phyloP scores from a whole-genome alignment of 108 stramenopile species.

The Skeletonema costatum region DNA sequence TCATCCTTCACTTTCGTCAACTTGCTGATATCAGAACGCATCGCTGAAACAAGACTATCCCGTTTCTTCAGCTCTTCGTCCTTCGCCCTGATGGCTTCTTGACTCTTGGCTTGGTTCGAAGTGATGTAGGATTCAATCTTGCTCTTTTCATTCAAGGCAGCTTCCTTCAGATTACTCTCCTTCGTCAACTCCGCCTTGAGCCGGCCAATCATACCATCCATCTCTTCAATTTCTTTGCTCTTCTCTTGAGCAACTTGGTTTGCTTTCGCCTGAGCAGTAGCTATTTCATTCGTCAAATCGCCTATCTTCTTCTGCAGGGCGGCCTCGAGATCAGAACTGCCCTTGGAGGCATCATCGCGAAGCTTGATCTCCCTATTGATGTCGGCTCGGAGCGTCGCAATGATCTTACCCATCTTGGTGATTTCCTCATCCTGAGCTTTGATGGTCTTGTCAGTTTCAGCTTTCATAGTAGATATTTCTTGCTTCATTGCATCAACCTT shows the following conservation, averaged over 20 bases:
- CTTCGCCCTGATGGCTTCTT: conserved; percentile 12
- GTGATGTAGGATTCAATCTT: conserved; percentile 12
- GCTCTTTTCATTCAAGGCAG: conserved; percentile 14
- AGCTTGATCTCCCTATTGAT: conserved; percentile 22
- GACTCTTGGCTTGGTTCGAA: conserved; percentile 10
- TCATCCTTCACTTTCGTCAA: conserved; percentile 32
- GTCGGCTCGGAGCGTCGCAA: conserved; percentile 10
- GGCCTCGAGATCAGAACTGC: conserved; percentile 39
- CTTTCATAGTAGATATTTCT: conserved; percentile 3
- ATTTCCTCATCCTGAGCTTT: conserved; percentile 22
- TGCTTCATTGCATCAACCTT: background rate
- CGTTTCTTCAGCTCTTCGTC: conserved; percentile 19
- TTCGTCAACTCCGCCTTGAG: conserved; percentile 51
- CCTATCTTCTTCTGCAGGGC: conserved; percentile 36
- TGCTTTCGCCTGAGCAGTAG: conserved; percentile 7
- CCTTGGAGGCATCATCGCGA: conserved; percentile 30
- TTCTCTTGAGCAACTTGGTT: conserved; percentile 8
- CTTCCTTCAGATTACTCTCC: conserved; percentile 40
- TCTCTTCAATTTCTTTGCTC: conserved; percentile 18
- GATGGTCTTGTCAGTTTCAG: conserved; percentile 22
- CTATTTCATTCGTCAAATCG: conserved; percentile 18
- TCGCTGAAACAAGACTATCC: conserved; percentile 16
- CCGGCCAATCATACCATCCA: conserved; percentile 59
- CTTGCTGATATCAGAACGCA: conserved; percentile 25
- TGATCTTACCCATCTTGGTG: conserved; percentile 28